These are phyloP conservation scores for Boletales sp. DNA, from an alignment of 768 basidiomycete species.

Conservation along the genomic window DNA sequence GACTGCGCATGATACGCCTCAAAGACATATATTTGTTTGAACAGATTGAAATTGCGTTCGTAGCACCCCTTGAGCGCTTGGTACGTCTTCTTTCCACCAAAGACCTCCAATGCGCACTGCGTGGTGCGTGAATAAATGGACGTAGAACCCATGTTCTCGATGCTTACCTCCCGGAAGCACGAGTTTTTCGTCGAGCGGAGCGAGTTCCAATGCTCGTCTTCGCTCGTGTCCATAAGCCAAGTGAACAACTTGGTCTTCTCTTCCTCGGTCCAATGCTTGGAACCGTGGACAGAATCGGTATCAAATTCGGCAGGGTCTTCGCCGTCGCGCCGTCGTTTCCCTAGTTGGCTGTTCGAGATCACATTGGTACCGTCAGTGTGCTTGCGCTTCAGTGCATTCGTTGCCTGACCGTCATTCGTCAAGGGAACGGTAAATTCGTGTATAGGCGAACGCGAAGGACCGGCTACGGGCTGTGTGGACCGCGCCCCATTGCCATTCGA, in stretches of 20 bases:
- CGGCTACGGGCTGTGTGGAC: slow-evolving; percentile 25
- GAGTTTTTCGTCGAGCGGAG: slow-evolving; percentile 80
- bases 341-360: slow-evolving; percentile 21
- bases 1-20: slow-evolving; percentile 44
- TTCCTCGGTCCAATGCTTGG: slow-evolving; percentile 84
- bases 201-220: slow-evolving; percentile 77
- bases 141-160: neutral
- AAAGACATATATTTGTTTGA: slow-evolving; percentile 78
- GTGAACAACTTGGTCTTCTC: slow-evolving; percentile 75
- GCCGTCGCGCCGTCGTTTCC: slow-evolving; percentile 30
- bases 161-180: slow-evolving; percentile 68
- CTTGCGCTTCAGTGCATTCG: slow-evolving; percentile 40
- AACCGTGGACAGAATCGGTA: slow-evolving; percentile 48
- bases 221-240: slow-evolving; percentile 70
- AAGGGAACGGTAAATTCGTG: slow-evolving; percentile 32
- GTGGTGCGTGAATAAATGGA: neutral
- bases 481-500: slow-evolving; percentile 22
- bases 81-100: slow-evolving; percentile 74
- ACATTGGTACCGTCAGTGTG: slow-evolving; percentile 35
- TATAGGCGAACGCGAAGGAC: slow-evolving; percentile 31
- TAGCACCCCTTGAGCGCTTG: slow-evolving; percentile 84
- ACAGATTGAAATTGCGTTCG: slow-evolving; percentile 80
- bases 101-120: slow-evolving; percentile 70
- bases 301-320: slow-evolving; percentile 31
- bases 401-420: slow-evolving; percentile 19